A percentile compares a stretch with the other conserved stretches of the same genome.
These are phyloP conservation scores for Aspergillus taichungensis DNA, from an alignment of 495 filamentous ascomycete genomes.

Conservation along the genomic window DNA sequence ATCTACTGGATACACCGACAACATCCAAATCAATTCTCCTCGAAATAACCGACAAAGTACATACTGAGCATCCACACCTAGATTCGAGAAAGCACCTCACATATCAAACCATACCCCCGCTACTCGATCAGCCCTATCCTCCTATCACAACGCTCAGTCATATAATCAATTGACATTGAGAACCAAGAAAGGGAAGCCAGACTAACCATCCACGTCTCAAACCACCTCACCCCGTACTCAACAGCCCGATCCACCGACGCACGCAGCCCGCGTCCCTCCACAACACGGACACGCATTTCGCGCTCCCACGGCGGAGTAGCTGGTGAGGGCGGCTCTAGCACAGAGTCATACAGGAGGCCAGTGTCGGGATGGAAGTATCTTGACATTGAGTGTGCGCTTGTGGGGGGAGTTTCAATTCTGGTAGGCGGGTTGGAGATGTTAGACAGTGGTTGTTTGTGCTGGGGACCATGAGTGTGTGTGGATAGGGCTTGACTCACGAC, in stretches of 20 bases:
- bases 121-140: not conserved
- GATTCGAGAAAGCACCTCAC: too few relatives aligned
- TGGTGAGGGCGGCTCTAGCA: slow-evolving; percentile 4
- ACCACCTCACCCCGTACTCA: not conserved
- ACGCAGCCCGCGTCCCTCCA: not conserved
- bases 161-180: too few relatives aligned
- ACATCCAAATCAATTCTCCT: too few relatives aligned
- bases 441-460: too few relatives aligned
- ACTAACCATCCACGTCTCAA: not conserved
- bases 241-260: not conserved
- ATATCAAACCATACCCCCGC: too few relatives aligned
- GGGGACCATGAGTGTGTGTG: too few relatives aligned
- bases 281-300: not conserved
- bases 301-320: not conserved
- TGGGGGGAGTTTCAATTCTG: not conserved
- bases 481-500: too few relatives aligned
- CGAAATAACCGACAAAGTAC: too few relatives aligned
- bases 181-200: not conserved
- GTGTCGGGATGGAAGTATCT: slow-evolving; percentile 12
- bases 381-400: not conserved
- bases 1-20: too few relatives aligned
- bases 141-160: too few relatives aligned
- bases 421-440: too few relatives aligned
- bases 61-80: too few relatives aligned
- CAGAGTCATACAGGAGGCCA: not conserved